These are phyloP conservation scores for Aristolochia contorta DNA, from an alignment of 164 flowering plant genomes.

Conservation along the genomic window DNA sequence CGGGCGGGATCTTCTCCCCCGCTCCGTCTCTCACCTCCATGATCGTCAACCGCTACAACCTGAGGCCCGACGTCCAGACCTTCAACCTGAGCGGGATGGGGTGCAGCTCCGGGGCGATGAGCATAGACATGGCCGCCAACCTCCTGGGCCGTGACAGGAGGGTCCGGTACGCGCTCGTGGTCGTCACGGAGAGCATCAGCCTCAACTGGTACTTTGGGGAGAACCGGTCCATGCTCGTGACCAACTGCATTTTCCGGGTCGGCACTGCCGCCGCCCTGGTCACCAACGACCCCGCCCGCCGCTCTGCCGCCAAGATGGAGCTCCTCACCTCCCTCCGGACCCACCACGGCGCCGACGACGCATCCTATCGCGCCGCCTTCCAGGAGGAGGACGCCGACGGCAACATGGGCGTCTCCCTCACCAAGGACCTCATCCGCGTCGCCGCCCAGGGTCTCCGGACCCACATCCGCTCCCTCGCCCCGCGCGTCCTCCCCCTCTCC, in stretches of 20 bases:
- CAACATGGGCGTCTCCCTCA: conserved; percentile 41
- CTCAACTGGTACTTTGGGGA: conserved; percentile 53
- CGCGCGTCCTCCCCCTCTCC: conserved; percentile 38
- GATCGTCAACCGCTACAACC: conserved; percentile 32
- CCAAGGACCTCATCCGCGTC: conserved; percentile 47
- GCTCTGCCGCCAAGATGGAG: conserved; percentile 32
- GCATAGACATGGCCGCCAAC: conserved; percentile 39
- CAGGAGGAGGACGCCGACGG: conserved; percentile 48
- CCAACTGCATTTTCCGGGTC: conserved; percentile 49
- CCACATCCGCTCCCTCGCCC: conserved; percentile 31
- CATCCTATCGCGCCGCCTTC: conserved; percentile 35
- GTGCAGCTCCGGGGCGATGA: conserved; percentile 40
- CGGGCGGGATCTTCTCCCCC: conserved; percentile 39
- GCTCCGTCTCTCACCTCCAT: conserved; percentile 39
- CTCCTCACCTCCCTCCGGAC: conserved; percentile 35
- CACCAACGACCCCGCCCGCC: conserved; percentile 30
- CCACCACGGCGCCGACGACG: conserved; percentile 52
- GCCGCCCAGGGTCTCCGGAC: conserved; percentile 30
- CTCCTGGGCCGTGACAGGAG: conserved; percentile 16
- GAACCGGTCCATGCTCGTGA: conserved; percentile 46
- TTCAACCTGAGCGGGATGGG: conserved; percentile 60
- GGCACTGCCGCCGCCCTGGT: conserved; percentile 45
- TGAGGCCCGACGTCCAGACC: conserved; percentile 31
- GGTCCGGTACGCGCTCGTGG: conserved; percentile 32
- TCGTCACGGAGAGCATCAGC: conserved; percentile 47